Evolutionary conservation across 345 rosid species (phyloP).

Genomic region (Pugionium cornutum): DNA sequence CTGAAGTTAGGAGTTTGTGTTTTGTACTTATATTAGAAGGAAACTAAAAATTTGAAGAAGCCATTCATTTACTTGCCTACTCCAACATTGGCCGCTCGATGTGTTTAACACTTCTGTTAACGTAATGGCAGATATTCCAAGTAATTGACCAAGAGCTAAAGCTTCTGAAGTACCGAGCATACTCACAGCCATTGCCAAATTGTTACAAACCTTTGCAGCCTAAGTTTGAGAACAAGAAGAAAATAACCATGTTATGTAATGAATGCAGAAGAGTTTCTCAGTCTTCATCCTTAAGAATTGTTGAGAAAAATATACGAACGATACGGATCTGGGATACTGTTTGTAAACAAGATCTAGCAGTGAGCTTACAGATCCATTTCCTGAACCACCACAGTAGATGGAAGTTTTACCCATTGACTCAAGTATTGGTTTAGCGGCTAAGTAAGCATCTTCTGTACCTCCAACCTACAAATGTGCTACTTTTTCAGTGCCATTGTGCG

Average conservation of each 20-base stretch:
- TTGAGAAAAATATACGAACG: background rate
- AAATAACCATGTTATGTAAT: slow-evolving; percentile 8
- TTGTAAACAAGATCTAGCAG: background rate
- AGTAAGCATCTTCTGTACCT: slow-evolving; percentile 75
- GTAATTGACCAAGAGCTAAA: slow-evolving; percentile 82
- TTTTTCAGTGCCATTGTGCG: background rate
- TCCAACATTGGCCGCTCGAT: slow-evolving; percentile 93
- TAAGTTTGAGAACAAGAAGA: slow-evolving; percentile 27
- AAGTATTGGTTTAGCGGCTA: slow-evolving; percentile 66
- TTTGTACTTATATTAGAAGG: background rate
- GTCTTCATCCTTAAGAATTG: slow-evolving; percentile 15
- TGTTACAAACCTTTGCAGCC: slow-evolving; percentile 98
- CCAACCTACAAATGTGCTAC: slow-evolving; percentile 65
- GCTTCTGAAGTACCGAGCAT: slow-evolving; percentile 97
- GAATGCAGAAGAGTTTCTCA: slow-evolving; percentile 6
- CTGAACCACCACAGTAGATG: slow-evolving; percentile 88
- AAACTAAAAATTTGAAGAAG: background rate
- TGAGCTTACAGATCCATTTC: slow-evolving; percentile 88
- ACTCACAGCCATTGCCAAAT: slow-evolving; percentile 88
- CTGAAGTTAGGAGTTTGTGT: background rate
- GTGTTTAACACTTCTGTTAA: slow-evolving; percentile 79
- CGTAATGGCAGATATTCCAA: slow-evolving; percentile 65
- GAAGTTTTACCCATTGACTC: slow-evolving; percentile 77
- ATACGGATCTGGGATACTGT: background rate
- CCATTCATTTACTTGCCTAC: slow-evolving; percentile 53